Percentiles rank a stretch among this genome's conserved stretches.
Conservation (phyloP, 2,329 filamentous ascomycete genomes). For the Colletotrichum sp. region DNA sequence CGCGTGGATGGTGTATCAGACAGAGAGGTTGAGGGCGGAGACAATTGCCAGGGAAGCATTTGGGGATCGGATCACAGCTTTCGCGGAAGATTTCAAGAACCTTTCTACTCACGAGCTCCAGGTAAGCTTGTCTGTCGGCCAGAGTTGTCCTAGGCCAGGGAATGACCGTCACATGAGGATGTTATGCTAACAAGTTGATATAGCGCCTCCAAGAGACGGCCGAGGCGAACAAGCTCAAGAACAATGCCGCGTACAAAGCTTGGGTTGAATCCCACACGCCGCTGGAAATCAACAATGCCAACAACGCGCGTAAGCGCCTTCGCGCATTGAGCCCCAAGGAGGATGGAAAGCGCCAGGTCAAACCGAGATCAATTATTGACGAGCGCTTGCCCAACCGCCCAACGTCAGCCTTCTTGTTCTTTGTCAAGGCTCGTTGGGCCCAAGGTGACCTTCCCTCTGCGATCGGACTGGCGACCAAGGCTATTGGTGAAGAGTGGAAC, state of each 20-base stretch:
- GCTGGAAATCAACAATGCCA: slow-evolving; percentile 48
- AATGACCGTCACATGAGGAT: neutral
- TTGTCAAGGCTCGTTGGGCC: slow-evolving; percentile 41
- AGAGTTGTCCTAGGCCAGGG: slow-evolving; percentile 20
- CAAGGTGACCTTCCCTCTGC: slow-evolving; percentile 27
- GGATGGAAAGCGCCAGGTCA: slow-evolving; percentile 20
- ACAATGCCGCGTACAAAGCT: slow-evolving; percentile 43
- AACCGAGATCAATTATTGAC: slow-evolving; percentile 44
- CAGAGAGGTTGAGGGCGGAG: slow-evolving; percentile 31
- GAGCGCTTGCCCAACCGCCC: slow-evolving; percentile 51
- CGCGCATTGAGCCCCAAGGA: slow-evolving; percentile 14
- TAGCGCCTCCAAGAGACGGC: slow-evolving; percentile 41
- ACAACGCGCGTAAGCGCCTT: slow-evolving; percentile 50
- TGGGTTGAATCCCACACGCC: slow-evolving; percentile 54
- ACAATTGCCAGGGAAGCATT: neutral
- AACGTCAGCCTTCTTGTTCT: slow-evolving; percentile 38
- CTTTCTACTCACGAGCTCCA: slow-evolving; percentile 46
- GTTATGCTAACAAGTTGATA: neutral
- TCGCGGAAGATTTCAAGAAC: slow-evolving; percentile 37
- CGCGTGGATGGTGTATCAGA: slow-evolving; percentile 44
- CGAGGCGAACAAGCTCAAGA: slow-evolving; percentile 45
- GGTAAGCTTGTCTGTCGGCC: slow-evolving; percentile 36
- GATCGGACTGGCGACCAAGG: slow-evolving; percentile 25
- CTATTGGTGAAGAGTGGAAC: slow-evolving; percentile 47
- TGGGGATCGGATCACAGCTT: slow-evolving; percentile 29